These are phyloP conservation scores for Cercospora janseana DNA, from an alignment of 2,329 filamentous ascomycete genomes.

Conservation along the genomic window DNA sequence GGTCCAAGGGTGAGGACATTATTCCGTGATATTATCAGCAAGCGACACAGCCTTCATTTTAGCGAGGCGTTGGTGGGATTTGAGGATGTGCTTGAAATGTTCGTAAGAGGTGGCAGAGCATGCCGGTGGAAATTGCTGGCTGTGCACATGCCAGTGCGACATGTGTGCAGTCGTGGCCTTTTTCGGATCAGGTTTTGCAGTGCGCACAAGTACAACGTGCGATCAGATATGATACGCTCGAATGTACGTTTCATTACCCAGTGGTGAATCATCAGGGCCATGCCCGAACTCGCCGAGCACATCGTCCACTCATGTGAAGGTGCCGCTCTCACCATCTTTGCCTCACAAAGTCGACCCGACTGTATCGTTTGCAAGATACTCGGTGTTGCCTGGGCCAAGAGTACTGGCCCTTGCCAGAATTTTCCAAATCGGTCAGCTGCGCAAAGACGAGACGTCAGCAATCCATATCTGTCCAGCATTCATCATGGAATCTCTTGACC, in stretches of 20 bases:
- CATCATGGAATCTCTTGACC: too few relatives aligned
- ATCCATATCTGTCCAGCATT: not conserved
- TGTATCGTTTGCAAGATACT: slow-evolving; percentile 20
- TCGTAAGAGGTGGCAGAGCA: too few relatives aligned
- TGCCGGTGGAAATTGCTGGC: too few relatives aligned
- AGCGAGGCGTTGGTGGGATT: slow-evolving; percentile 11
- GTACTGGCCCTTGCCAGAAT: slow-evolving; percentile 15
- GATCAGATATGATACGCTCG: too few relatives aligned
- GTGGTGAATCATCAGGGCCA: too few relatives aligned
- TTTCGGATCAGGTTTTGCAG: too few relatives aligned
- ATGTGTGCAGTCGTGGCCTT: too few relatives aligned
- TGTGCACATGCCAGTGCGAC: too few relatives aligned
- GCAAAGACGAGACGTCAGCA: not conserved
- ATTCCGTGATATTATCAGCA: not conserved
- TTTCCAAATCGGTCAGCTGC: slow-evolving; percentile 16
- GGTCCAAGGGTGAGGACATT: not conserved
- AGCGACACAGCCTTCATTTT: not conserved
- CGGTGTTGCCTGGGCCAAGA: slow-evolving; percentile 14
- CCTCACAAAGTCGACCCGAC: slow-evolving; percentile 15
- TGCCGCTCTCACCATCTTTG: slow-evolving; percentile 21
- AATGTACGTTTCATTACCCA: too few relatives aligned
- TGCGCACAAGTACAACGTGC: too few relatives aligned
- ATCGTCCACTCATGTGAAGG: slow-evolving; percentile 18
- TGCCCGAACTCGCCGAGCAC: slow-evolving; percentile 12
- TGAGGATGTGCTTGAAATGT: too few relatives aligned